A percentile compares a stretch with the other conserved stretches of the same genome.
Evolutionary conservation across 208 protist genomes (phyloP).

Genomic region (Crithidia mellificae): DNA sequence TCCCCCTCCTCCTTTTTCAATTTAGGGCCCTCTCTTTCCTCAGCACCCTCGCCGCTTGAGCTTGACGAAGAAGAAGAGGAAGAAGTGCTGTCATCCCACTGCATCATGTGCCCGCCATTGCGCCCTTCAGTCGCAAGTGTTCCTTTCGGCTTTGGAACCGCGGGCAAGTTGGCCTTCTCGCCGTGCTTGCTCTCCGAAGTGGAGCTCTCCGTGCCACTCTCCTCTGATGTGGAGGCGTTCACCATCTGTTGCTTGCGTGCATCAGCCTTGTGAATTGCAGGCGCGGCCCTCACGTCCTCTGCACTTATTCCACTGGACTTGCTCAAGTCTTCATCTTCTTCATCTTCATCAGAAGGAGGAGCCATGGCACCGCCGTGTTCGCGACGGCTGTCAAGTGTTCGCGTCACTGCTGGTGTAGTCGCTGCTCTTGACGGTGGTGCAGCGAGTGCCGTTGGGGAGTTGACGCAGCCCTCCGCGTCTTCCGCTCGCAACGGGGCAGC

Average conservation of each 20-base stretch:
- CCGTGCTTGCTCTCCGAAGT: neutral
- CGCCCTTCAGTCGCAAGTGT: neutral
- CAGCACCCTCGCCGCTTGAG: neutral
- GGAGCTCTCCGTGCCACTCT: neutral
- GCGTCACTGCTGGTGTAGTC: neutral
- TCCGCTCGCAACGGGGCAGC: too few relatives aligned
- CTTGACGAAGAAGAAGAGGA: slow-evolving; percentile 7
- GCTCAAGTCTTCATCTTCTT: neutral
- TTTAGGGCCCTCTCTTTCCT: too few relatives aligned
- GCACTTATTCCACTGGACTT: neutral
- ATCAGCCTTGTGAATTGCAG: too few relatives aligned
- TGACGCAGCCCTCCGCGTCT: too few relatives aligned
- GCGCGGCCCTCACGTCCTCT: too few relatives aligned
- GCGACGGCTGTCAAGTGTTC: too few relatives aligned
- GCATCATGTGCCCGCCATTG: neutral
- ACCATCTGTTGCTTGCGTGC: too few relatives aligned
- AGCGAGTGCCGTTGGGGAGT: neutral
- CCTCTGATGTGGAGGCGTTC: neutral
- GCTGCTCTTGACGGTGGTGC: neutral
- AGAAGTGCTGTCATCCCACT: slow-evolving; percentile 9
- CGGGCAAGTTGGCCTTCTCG: neutral
- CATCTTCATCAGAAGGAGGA: neutral
- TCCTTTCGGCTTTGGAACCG: neutral
- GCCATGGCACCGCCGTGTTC: neutral
- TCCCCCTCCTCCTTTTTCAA: neutral